Conservation (phyloP, 2,329 filamentous ascomycete species). For the Fusarium dimerum region DNA sequence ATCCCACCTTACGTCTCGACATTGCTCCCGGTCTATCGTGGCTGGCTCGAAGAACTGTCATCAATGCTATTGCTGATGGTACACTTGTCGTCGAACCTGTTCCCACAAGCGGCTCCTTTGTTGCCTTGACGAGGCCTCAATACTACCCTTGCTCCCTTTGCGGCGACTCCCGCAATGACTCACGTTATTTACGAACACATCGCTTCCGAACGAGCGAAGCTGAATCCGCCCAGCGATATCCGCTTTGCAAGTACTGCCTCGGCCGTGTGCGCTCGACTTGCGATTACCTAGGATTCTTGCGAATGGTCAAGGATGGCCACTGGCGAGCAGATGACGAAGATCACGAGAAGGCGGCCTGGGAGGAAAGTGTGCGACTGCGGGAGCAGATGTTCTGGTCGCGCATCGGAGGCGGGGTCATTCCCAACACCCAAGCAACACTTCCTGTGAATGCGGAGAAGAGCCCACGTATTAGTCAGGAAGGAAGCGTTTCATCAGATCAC, state of each 20-base stretch:
- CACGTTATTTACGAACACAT: slow-evolving; percentile 74
- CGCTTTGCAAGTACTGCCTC: slow-evolving; percentile 87
- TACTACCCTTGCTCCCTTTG: slow-evolving; percentile 80
- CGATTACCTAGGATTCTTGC: slow-evolving; percentile 88
- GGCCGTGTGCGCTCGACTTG: slow-evolving; percentile 82
- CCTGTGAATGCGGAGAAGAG: slow-evolving; percentile 35
- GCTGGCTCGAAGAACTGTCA: slow-evolving; percentile 83
- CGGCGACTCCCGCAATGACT: slow-evolving; percentile 75
- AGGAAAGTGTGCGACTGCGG: slow-evolving; percentile 84
- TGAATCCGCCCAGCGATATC: slow-evolving; percentile 84
- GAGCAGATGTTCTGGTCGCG: slow-evolving; percentile 98
- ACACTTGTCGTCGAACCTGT: slow-evolving; percentile 88
- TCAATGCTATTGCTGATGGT: slow-evolving; percentile 81
- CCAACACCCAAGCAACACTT: slow-evolving; percentile 45
- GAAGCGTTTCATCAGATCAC: slow-evolving; percentile 13
- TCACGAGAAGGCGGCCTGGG: slow-evolving; percentile 87
- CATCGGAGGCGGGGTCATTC: slow-evolving; percentile 87
- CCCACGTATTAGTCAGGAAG: slow-evolving; percentile 38
- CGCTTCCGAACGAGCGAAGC: slow-evolving; percentile 87
- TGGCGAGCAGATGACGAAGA: slow-evolving; percentile 83
- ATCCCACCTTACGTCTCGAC: slow-evolving; percentile 89
- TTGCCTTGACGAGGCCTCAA: slow-evolving; percentile 52
- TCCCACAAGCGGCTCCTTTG: slow-evolving; percentile 57
- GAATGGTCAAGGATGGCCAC: slow-evolving; percentile 89
- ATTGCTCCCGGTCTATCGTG: slow-evolving; percentile 88